A percentile compares a stretch with the other conserved stretches of the same genome.
Conservation (phyloP, 768 basidiomycete genomes). For the Pleurotus platypus region DNA sequence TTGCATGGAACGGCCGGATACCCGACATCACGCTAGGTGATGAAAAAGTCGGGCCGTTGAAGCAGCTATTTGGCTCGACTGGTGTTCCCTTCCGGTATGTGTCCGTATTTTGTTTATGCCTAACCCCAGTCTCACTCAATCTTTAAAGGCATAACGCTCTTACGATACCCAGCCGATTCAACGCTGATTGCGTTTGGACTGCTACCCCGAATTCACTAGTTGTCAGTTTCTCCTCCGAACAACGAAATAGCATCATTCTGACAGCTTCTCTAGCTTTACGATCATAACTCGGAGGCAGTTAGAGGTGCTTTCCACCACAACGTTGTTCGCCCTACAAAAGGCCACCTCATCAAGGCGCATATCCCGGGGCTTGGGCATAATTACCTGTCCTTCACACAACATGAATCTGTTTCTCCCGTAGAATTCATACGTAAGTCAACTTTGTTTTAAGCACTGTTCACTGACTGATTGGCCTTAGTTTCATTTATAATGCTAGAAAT, state of each 20-base stretch:
- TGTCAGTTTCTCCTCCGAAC: conserved; percentile 25
- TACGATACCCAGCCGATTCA: conserved; percentile 60
- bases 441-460: conserved; percentile 1
- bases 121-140: not conserved
- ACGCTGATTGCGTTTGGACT: conserved; percentile 57
- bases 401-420: conserved; percentile 42
- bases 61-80: conserved; percentile 54
- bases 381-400: conserved; percentile 53
- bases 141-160: conserved; percentile 49
- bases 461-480: conserved; percentile 30
- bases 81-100: conserved; percentile 53
- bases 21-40: conserved; percentile 49
- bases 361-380: conserved; percentile 51
- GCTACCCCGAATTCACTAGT: conserved; percentile 51
- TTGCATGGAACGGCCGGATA: conserved; percentile 50
- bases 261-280: conserved; percentile 36
- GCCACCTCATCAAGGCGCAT: conserved; percentile 44
- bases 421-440: conserved; percentile 48
- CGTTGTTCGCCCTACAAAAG: conserved; percentile 31
- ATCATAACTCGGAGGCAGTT: conserved; percentile 45
- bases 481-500: conserved; percentile 67
- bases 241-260: too few species aligned
- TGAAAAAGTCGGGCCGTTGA: conserved; percentile 47
- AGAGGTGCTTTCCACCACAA: conserved; percentile 52
- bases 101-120: not conserved